Base-by-base conservation (phyloP, 345 rosid genomes). In the Moricandia moricandioides region DNA sequence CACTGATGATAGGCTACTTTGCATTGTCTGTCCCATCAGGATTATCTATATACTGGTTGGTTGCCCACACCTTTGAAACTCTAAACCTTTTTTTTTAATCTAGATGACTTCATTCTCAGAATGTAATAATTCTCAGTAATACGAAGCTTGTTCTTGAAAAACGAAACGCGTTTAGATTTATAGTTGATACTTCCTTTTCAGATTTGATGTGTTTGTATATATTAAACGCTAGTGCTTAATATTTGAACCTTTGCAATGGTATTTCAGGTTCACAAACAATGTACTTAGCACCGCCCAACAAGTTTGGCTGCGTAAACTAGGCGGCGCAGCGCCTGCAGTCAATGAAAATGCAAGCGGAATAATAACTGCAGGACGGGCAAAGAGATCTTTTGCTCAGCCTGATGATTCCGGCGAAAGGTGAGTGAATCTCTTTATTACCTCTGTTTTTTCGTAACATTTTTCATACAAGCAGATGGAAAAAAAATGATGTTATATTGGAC, bases 21-120 rank as follows among this genome's bases (percentile, higher is more conserved):
- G 83, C 99, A 39, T 86, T 92, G 83, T 95, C 99, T 13, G 99
- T 95, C n/a, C 99, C 99, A 37, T 92, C 99, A 1, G 99, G 99
- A 76, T 82, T 95, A 80, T 89, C 97, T 35, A 85, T 95, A 52
- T 95, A 92, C 85, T 95, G 99, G 99, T 95, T 77, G 4, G 99
- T 90, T 82, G 72, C 84, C 78, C 47, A 54, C 73, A 59, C 51
- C 35, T 56, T 27, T 56, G 14, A 69, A 72, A 45, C 35, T 18
- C 10, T 54, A 65, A 30, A 62, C 29, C 10, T 17, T 16, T 55
- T 21, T 21, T 21, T 21, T 55, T 21, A 21, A 55, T 7, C 14
- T 55, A 56, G 14, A 56, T 56, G 14, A 8, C 61, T 56, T 56
- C 33, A 58, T 13, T 11, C 45, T 73, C 14, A 39, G 17, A 27